Percentiles rank a stretch among this genome's conserved stretches.
Evolutionary conservation across 163 green algal species (phyloP).

Genomic region (Coccomyxa subellipsoidea): DNA sequence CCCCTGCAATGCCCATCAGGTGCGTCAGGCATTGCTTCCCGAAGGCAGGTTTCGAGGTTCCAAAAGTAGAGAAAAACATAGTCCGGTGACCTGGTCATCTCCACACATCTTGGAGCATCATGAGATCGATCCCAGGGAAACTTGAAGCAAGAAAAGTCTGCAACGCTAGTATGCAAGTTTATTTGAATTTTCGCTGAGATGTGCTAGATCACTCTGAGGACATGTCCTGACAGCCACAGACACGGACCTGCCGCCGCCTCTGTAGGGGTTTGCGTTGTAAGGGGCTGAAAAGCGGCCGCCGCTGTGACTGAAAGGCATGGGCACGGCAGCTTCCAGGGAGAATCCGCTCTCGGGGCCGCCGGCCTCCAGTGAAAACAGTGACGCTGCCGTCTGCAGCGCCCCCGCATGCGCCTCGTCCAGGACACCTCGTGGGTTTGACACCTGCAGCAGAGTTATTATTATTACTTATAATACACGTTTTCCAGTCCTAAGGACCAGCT

Average conservation of each 20-base stretch:
- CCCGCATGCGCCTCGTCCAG: conserved; percentile 13
- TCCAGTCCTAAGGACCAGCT: no score
- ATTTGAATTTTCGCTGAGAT: no score
- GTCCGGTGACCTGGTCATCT: no score
- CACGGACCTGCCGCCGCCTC: not conserved
- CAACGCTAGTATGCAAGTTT: no score
- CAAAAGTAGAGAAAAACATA: no score
- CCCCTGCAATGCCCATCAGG: not conserved
- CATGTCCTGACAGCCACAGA: no score
- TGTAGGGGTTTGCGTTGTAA: no score
- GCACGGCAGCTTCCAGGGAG: not conserved
- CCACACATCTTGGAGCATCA: no score
- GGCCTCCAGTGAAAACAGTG: conserved; percentile 1
- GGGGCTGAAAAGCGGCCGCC: not conserved
- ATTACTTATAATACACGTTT: not conserved
- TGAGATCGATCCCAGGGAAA: no score
- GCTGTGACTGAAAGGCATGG: not conserved
- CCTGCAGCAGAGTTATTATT: not conserved
- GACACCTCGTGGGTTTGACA: not conserved
- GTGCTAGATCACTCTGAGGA: no score
- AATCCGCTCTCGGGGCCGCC: not conserved
- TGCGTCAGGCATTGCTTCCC: not conserved
- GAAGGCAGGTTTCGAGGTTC: no score
- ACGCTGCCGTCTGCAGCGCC: not conserved
- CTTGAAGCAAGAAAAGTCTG: no score